Base-by-base conservation (phyloP, 202 grass and related monocot genomes). In the Cymbopogon flexuosus region DNA sequence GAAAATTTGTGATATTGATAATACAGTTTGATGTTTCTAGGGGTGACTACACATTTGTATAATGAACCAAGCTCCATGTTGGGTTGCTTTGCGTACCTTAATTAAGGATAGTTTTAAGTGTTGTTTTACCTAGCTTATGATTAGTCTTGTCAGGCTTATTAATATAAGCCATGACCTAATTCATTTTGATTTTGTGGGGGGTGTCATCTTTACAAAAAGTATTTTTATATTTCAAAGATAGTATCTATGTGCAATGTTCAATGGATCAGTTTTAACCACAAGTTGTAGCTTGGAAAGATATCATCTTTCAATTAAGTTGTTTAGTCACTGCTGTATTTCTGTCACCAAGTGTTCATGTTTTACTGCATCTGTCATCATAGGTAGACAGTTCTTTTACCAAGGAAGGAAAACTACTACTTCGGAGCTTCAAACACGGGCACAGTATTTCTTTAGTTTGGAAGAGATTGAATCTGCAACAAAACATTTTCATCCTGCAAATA, bases 381-480 rank as follows among this genome's bases (percentile, higher is more conserved):
- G 72, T 76, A 68, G 37, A 77, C 16, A 63, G 29, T 70, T 84
- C 30, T 83, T 84, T 76, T 78, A 72, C 59, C 56, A 72, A 78
- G 74, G 58, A 73, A 57, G 73, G 81, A 73, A 85, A 52, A 77
- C 70, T 2, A 62, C 76, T 74, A 77, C 69, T 81, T 87, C 79
- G 3, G 90, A 91, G n/a, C 78, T 86, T 80, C 86, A 91, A 85
- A 70, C 90, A 29, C 61, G 91, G 63, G 79, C 86, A 65, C 88
- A 93, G 3, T 93, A 97, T 79, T 86, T 85, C 67, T 93, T 93
- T 83, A 93, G 79, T 52, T 84, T 97, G 76, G 91, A 91, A 87
- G 88, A 93, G 46, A 90, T 97, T 12, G 82, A 97, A 84, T 92
- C 79, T 76, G 90, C 93, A 72, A 97, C 93, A 66, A 76, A 70